Conservation (phyloP, 352 stramenopile genomes). For the Globisporangium lucens region DNA sequence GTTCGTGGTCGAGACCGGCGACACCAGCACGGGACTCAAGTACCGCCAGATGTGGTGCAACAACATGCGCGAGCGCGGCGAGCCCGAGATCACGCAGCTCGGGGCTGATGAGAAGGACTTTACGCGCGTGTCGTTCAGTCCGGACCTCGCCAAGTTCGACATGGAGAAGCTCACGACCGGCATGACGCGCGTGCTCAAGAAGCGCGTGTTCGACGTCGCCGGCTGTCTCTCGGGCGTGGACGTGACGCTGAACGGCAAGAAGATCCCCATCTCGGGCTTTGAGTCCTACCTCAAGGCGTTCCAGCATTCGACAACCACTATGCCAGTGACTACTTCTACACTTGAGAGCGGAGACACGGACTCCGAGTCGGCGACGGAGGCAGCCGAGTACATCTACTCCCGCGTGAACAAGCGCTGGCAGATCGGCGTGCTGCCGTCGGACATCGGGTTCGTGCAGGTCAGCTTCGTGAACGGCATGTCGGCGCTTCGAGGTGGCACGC, state of each 20-base stretch:
- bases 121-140: slow-evolving; percentile 97
- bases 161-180: slow-evolving; percentile 94
- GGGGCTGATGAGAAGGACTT: slow-evolving; percentile 91
- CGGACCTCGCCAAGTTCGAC: slow-evolving; percentile 95
- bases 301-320: slow-evolving; percentile 50
- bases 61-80: slow-evolving; percentile 94
- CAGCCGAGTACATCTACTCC: slow-evolving; percentile 89
- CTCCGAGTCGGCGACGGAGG: slow-evolving; percentile 54
- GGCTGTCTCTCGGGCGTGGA: slow-evolving; percentile 92
- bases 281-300: slow-evolving; percentile 96
- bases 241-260: slow-evolving; percentile 92
- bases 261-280: slow-evolving; percentile 91
- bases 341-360: slow-evolving; percentile 10
- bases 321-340: background rate
- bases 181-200: slow-evolving; percentile 92
- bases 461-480: slow-evolving; percentile 99
- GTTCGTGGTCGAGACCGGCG: slow-evolving; percentile 98
- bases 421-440: slow-evolving; percentile 89
- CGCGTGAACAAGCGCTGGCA: slow-evolving; percentile 95
- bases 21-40: slow-evolving; percentile 75
- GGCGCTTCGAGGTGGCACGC: slow-evolving; percentile 95
- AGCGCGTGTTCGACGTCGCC: slow-evolving; percentile 98
- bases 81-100: slow-evolving; percentile 82
- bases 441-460: slow-evolving; percentile 95
- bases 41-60: slow-evolving; percentile 94